Evolutionary conservation across 1,284 basidiomycete species (phyloP), one percentile per base, ranked within the genome.

Genomic region (Coniferiporia sulphurascens): DNA sequence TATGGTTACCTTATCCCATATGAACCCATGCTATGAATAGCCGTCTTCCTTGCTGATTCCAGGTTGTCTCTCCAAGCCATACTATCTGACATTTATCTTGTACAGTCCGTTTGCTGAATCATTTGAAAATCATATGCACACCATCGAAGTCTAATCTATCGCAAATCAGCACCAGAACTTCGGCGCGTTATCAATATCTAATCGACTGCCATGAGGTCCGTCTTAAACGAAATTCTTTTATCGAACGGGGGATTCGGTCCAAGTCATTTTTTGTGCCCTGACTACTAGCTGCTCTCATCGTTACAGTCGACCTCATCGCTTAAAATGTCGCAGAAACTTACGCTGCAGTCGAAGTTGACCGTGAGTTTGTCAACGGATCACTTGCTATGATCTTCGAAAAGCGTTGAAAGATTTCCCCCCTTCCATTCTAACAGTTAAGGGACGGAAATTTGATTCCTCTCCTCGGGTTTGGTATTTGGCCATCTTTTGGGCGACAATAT

Each of bases 391-490:
- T 41, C 15, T 41, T 41, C 3, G 38, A 15, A 15, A 41, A 12
- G 9, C 12, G 15, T 8, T n/a, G n/a, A n/a, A 41, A 3, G 9
- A 41, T 41, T 27, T 5, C 27, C 27, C 27, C 27, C 27, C 27
- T 5, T 27, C 27, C 27, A 27, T 27, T 27, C 27, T 5, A 27
- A 27, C 38, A 86, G 84, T 73, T 87, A 62, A 73, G 74, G 49
- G 86, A 89, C 71, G 85, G 85, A 10, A 76, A 81, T 64, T 70
- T 77, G 64, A 85, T 89, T 54, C 86, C 86, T 34, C 70, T 83
- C 56, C 72, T 88, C 56, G 86, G 87, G 4, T 82, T 87, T 62
- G 86, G 86, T 78, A 73, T 70, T 70, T 64, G 7, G 17, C 27
- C 50, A 36, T 60, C 22, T 27, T 43, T 55, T 53, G 63, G 15